A percentile compares a stretch with the other conserved stretches of the same genome.
Conservation (phyloP, 805 yeast genomes). For the Ogataea pini region DNA sequence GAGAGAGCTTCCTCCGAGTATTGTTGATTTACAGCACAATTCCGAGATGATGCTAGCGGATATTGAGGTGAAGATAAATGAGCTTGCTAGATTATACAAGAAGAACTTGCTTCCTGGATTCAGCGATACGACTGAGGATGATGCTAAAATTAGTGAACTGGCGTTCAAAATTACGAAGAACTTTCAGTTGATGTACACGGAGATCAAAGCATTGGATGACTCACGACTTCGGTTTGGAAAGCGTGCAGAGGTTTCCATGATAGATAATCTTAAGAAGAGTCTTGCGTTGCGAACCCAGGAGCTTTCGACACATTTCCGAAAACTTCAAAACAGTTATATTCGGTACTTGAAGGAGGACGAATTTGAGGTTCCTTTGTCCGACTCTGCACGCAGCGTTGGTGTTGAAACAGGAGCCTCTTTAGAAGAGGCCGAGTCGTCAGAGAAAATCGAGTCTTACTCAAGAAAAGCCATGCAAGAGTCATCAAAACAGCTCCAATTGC, state of each 20-base stretch:
- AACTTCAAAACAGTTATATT: slow-evolving; percentile 86
- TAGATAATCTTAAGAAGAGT: slow-evolving; percentile 78
- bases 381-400: neutral
- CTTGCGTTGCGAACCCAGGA: slow-evolving; percentile 86
- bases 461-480: slow-evolving; percentile 48
- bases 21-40: slow-evolving; percentile 71
- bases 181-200: slow-evolving; percentile 76
- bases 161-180: slow-evolving; percentile 72
- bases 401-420: slow-evolving; percentile 5
- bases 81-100: slow-evolving; percentile 70
- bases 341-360: slow-evolving; percentile 83
- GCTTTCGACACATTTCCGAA: slow-evolving; percentile 73
- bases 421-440: slow-evolving; percentile 38
- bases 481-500: slow-evolving; percentile 43
- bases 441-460: slow-evolving; percentile 51
- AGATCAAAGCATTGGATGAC: slow-evolving; percentile 65
- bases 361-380: slow-evolving; percentile 40
- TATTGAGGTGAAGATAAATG: slow-evolving; percentile 55
- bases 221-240: slow-evolving; percentile 33
- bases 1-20: slow-evolving; percentile 71
- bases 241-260: slow-evolving; percentile 58
- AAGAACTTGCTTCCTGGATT: slow-evolving; percentile 86
- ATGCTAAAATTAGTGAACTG: slow-evolving; percentile 73
- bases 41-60: slow-evolving; percentile 62
- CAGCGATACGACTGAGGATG: slow-evolving; percentile 75